Percentiles rank a stretch among this genome's conserved stretches.
Conservation (phyloP, 192 early-diverging fungal species). For the Coemansia sp. region DNA sequence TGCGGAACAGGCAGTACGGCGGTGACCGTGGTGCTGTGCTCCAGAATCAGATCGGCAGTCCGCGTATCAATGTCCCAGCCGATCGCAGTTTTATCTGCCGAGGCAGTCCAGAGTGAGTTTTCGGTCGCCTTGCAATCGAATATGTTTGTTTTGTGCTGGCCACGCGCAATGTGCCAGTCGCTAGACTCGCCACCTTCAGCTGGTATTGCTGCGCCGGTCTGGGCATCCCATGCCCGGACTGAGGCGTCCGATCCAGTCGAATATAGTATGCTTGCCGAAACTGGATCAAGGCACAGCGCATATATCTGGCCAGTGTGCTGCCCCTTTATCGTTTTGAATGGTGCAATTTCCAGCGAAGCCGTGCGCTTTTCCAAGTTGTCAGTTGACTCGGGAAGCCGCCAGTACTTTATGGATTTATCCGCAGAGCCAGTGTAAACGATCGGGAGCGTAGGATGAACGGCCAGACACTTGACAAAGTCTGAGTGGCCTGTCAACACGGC, state of each 20-base stretch:
- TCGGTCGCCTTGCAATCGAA: conserved; percentile 63
- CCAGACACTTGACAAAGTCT: conserved; percentile 89
- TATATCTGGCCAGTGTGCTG: conserved; percentile 49
- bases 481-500: conserved; percentile 70
- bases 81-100: conserved; percentile 87
- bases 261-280: conserved; percentile 23
- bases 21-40: conserved; percentile 84
- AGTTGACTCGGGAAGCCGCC: conserved; percentile 29
- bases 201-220: conserved; percentile 51
- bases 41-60: conserved; percentile 66
- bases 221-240: conserved; percentile 74
- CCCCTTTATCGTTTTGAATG: conserved; percentile 39
- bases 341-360: conserved; percentile 17
- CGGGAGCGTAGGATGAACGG: conserved; percentile 37
- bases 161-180: conserved; percentile 55
- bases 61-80: conserved; percentile 81
- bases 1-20: conserved; percentile 55
- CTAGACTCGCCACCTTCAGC: conserved; percentile 17
- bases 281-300: conserved; percentile 30
- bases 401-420: conserved; percentile 60
- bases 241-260: conserved; percentile 51
- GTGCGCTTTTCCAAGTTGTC: neutral
- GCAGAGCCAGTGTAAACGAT: conserved; percentile 75
- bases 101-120: conserved; percentile 80
- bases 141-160: conserved; percentile 80